Percentiles rank a stretch among this genome's conserved stretches.
Conservation (phyloP, 129 eudicot species). For the Mikania micrantha region DNA sequence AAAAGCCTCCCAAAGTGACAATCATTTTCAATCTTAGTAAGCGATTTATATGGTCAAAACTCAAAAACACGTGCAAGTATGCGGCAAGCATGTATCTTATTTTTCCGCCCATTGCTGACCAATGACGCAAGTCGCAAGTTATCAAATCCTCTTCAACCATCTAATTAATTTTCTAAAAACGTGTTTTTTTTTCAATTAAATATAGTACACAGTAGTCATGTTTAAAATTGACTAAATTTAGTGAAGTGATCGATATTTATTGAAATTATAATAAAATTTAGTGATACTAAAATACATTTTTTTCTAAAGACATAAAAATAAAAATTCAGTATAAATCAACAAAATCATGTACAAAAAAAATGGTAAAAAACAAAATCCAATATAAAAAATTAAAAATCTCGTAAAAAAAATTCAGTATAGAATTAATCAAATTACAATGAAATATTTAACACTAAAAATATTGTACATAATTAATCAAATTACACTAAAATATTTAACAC, state of each 20-base stretch:
- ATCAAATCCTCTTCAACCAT: constrained; percentile 9
- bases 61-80: constrained; percentile 20
- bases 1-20: neutral
- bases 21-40: neutral
- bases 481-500: no score
- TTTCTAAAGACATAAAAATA: no score
- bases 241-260: neutral
- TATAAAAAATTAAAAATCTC: no score
- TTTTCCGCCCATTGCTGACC: constrained; percentile 23
- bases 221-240: neutral
- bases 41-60: constrained; percentile 10
- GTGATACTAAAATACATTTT: no score
- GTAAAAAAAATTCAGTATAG: no score
- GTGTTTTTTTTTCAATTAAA: neutral
- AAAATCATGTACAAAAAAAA: no score
- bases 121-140: constrained; percentile 15
- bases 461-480: no score
- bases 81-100: neutral
- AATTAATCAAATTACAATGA: no score
- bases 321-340: no score
- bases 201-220: neutral
- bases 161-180: neutral
- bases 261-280: no score
- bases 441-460: no score
- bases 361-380: no score